These are phyloP conservation scores for Candida cerambycidarum DNA, from an alignment of 805 yeast species.

Conservation along the genomic window DNA sequence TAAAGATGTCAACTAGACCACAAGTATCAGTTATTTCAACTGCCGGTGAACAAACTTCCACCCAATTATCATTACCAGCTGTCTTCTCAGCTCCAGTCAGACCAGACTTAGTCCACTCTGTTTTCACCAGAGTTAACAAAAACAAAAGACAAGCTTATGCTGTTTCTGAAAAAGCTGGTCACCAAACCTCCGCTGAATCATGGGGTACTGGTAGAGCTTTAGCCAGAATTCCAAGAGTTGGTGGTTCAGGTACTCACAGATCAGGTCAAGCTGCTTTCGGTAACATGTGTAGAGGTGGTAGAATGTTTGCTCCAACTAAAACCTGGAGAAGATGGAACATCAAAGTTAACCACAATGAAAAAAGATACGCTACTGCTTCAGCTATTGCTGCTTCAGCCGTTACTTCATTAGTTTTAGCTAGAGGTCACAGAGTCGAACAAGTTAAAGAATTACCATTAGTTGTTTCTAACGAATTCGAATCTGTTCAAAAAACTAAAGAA, in stretches of 20 bases:
- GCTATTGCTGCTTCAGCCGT: slow-evolving; percentile 99
- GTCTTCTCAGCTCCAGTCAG: slow-evolving; percentile 99
- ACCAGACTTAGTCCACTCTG: slow-evolving; percentile 98
- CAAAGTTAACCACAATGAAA: slow-evolving; percentile 99
- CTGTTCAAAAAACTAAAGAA: slow-evolving; percentile 94
- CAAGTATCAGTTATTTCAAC: slow-evolving; percentile 93
- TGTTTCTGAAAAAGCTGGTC: slow-evolving; percentile 98
- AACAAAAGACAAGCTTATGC: slow-evolving; percentile 99
- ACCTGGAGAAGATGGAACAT: slow-evolving; percentile 99
- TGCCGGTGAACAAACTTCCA: slow-evolving; percentile 81
- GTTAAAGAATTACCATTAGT: slow-evolving; percentile 98
- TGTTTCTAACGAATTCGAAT: slow-evolving; percentile 89
- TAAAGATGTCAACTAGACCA: slow-evolving; percentile 63
- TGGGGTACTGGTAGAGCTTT: slow-evolving; percentile 99
- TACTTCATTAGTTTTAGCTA: slow-evolving; percentile 96
- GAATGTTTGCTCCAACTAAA: slow-evolving; percentile 99
- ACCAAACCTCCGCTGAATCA: slow-evolving; percentile 99
- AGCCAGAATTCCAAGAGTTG: slow-evolving; percentile 99
- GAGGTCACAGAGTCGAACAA: slow-evolving; percentile 99
- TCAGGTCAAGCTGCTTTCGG: slow-evolving; percentile 99
- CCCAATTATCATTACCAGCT: slow-evolving; percentile 93
- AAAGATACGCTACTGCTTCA: slow-evolving; percentile 99
- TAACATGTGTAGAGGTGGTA: slow-evolving; percentile 99
- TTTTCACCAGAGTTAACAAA: slow-evolving; percentile 97
- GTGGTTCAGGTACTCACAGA: slow-evolving; percentile 99